These are phyloP conservation scores for Talaromyces sp. DNA, from an alignment of 2,329 filamentous ascomycete genomes.

Conservation along the genomic window DNA sequence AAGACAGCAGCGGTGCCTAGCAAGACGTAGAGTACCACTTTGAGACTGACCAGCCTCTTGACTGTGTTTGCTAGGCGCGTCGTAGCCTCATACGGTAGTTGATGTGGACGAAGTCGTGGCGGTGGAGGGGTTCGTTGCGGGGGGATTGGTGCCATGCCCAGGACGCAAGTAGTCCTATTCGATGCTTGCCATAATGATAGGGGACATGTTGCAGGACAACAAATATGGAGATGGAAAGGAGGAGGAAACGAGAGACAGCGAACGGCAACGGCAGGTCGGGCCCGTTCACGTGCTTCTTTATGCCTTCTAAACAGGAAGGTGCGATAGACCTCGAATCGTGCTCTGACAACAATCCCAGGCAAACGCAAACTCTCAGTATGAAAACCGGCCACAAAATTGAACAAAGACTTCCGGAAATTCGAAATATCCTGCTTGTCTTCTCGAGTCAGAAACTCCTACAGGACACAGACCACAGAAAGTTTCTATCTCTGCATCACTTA, in stretches of 20 bases:
- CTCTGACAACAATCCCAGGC: not conserved
- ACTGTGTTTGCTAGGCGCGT: slow-evolving; percentile 7
- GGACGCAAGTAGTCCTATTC: not conserved
- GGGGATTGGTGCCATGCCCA: slow-evolving; percentile 7
- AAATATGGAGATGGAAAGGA: not conserved
- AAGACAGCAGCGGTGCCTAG: slow-evolving; percentile 33
- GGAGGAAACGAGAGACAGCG: not conserved
- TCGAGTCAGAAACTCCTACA: no score
- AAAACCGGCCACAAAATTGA: not conserved
- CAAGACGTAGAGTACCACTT: slow-evolving; percentile 28
- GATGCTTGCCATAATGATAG: slow-evolving; percentile 9
- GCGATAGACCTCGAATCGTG: not conserved
- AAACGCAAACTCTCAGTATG: not conserved
- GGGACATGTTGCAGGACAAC: not conserved
- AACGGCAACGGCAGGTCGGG: not conserved
- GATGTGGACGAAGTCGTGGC: slow-evolving; percentile 12
- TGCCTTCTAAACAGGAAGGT: not conserved
- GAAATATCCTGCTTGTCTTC: no score
- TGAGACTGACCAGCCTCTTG: slow-evolving; percentile 21
- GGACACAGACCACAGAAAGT: no score
- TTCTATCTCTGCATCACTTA: no score
- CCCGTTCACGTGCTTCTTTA: not conserved
- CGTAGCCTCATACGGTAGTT: slow-evolving; percentile 20
- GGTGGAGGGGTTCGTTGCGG: not conserved
- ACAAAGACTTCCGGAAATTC: no score